Evolutionary conservation across 768 basidiomycete genomes (phyloP).

Genomic region (Tylopilus vinaceipallidus): DNA sequence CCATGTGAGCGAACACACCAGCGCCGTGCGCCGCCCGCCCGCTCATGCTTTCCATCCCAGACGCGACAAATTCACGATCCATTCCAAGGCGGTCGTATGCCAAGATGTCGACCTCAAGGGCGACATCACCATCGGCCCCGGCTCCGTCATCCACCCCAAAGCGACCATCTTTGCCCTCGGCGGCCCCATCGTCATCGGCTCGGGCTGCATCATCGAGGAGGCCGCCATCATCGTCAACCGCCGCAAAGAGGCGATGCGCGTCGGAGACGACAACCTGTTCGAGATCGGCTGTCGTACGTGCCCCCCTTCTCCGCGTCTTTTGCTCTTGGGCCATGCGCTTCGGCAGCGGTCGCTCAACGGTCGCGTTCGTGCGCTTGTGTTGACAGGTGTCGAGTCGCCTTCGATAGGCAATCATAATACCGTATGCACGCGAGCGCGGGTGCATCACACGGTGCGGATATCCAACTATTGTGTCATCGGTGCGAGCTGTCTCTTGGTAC

Average conservation of each 20-base stretch:
- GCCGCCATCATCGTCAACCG: conserved; percentile 87
- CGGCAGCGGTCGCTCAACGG: neutral
- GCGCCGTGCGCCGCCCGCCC: neutral
- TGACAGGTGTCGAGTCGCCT: conserved; percentile 82
- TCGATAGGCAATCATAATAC: conserved; percentile 85
- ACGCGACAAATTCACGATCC: conserved; percentile 86
- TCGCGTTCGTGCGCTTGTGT: neutral
- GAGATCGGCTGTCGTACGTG: conserved; percentile 89
- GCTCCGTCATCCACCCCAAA: conserved; percentile 92
- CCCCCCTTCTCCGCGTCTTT: neutral
- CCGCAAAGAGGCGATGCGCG: conserved; percentile 86
- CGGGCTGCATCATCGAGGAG: conserved; percentile 90
- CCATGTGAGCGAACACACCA: conserved; percentile 24
- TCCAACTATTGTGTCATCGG: conserved; percentile 82
- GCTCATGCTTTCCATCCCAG: conserved; percentile 36
- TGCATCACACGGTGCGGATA: conserved; percentile 80
- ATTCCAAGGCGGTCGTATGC: conserved; percentile 87
- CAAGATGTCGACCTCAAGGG: conserved; percentile 95
- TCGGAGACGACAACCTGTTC: conserved; percentile 92
- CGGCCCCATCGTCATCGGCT: conserved; percentile 88
- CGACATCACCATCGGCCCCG: conserved; percentile 88
- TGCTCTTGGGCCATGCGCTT: too few relatives aligned
- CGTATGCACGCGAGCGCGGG: conserved; percentile 77
- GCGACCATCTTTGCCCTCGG: conserved; percentile 90
- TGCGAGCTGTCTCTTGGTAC: conserved; percentile 75